These are phyloP conservation scores for Buddleja alternifolia DNA, from an alignment of 257 asterid species.

Conservation along the genomic window DNA sequence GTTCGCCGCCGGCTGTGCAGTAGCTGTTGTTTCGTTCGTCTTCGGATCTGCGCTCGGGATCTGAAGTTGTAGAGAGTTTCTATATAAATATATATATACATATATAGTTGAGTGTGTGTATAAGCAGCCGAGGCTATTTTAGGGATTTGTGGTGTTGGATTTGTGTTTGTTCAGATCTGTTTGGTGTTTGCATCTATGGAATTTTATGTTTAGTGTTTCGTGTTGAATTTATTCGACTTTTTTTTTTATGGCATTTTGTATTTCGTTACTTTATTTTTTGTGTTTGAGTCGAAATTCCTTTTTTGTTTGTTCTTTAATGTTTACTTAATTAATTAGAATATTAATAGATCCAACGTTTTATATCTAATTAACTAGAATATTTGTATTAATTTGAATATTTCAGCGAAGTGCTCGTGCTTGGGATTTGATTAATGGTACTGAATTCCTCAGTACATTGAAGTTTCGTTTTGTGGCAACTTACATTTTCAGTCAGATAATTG, in stretches of 20 bases:
- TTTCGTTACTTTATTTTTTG: background rate
- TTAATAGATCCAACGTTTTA: background rate
- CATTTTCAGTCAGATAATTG: too few relatives aligned
- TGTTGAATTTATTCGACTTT: background rate
- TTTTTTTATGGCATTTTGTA: background rate
- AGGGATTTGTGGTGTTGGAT: slow-evolving; percentile 17
- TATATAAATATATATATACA: background rate
- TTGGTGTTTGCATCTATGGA: slow-evolving; percentile 14
- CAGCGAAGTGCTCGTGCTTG: too few relatives aligned
- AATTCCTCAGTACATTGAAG: too few relatives aligned
- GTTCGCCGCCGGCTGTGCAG: slow-evolving; percentile 41
- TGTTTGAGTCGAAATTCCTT: background rate
- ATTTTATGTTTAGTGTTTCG: slow-evolving; percentile 24
- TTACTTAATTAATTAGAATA: background rate
- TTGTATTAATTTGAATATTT: too few relatives aligned
- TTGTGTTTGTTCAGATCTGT: slow-evolving; percentile 38
- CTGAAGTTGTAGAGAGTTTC: slow-evolving; percentile 34
- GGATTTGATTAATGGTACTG: too few relatives aligned
- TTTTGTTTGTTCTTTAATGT: background rate
- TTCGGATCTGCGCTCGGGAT: slow-evolving; percentile 62
- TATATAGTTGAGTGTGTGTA: slow-evolving; percentile 14
- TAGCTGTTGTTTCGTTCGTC: slow-evolving; percentile 42
- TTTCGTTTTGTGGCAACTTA: too few relatives aligned
- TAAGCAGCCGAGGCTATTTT: slow-evolving; percentile 23
- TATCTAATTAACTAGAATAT: too few relatives aligned